Conservation (phyloP, 257 asterid genomes). For the Solanum ahanhuiri region DNA sequence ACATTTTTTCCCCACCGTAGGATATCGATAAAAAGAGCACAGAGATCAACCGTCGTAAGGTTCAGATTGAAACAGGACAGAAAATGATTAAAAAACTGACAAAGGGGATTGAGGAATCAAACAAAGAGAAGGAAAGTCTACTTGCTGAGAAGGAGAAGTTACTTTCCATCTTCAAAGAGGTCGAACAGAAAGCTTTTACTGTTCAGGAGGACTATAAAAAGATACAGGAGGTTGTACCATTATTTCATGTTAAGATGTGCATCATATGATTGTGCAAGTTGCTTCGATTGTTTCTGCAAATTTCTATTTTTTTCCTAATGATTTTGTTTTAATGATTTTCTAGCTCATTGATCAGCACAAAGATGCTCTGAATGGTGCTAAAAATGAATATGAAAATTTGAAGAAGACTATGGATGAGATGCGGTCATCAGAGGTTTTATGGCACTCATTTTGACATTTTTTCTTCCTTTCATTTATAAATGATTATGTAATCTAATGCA, state of each 20-base stretch:
- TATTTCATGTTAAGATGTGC: not conserved
- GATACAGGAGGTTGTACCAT: slow-evolving; percentile 51
- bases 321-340: not conserved
- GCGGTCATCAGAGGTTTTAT: slow-evolving; percentile 79
- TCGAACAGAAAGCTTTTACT: slow-evolving; percentile 69
- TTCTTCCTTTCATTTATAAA: not conserved
- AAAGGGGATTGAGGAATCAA: slow-evolving; percentile 79
- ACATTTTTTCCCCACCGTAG: slow-evolving; percentile 16
- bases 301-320: not conserved
- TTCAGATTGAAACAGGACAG: slow-evolving; percentile 73
- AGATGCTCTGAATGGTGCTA: slow-evolving; percentile 52
- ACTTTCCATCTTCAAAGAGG: slow-evolving; percentile 55
- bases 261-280: not conserved
- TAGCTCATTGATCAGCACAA: slow-evolving; percentile 75
- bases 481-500: not conserved
- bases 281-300: not conserved
- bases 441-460: not conserved
- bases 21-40: slow-evolving; percentile 68
- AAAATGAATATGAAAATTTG: slow-evolving; percentile 61
- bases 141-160: slow-evolving; percentile 48
- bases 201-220: slow-evolving; percentile 77
- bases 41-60: slow-evolving; percentile 80
- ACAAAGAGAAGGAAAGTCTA: slow-evolving; percentile 58
- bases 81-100: slow-evolving; percentile 60
- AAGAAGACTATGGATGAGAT: slow-evolving; percentile 77